Evolutionary conservation across 495 filamentous ascomycete genomes (phyloP).

Genomic region (Sporormia fimetaria): DNA sequence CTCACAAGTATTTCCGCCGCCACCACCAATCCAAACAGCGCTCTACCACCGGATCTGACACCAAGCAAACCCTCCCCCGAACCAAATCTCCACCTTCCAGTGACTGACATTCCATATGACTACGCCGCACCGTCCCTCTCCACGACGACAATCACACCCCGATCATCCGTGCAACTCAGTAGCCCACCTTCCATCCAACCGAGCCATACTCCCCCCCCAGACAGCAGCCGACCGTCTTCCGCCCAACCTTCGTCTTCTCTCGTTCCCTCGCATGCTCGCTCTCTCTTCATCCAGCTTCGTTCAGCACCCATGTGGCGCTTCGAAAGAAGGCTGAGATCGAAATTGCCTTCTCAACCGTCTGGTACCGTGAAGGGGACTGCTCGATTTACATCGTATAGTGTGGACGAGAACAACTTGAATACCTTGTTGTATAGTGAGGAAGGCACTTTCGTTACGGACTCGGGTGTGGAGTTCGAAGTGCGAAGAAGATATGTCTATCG

Average conservation of each 20-base stretch:
- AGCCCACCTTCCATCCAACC: no score
- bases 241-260: no score
- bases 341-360: slow-evolving; percentile 19
- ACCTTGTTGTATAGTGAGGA: slow-evolving; percentile 13
- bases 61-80: no score
- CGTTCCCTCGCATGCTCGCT: no score
- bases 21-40: no score
- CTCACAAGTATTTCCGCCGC: no score
- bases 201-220: no score
- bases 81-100: no score
- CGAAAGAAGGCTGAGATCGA: slow-evolving; percentile 15
- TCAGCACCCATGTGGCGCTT: slow-evolving; percentile 7
- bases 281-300: slow-evolving; percentile 3
- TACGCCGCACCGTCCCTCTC: background rate
- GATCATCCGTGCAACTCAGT: no score
- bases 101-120: background rate
- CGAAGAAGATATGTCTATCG: slow-evolving; percentile 13
- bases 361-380: slow-evolving; percentile 23
- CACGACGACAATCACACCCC: no score
- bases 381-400: slow-evolving; percentile 7
- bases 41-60: no score
- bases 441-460: slow-evolving; percentile 13
- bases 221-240: no score
- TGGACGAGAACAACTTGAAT: background rate
- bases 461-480: slow-evolving; percentile 3